Evolutionary conservation across 495 filamentous ascomycete genomes (phyloP), one percentile per base, ranked within the genome.

Genomic region (Neurospora tetraspora): DNA sequence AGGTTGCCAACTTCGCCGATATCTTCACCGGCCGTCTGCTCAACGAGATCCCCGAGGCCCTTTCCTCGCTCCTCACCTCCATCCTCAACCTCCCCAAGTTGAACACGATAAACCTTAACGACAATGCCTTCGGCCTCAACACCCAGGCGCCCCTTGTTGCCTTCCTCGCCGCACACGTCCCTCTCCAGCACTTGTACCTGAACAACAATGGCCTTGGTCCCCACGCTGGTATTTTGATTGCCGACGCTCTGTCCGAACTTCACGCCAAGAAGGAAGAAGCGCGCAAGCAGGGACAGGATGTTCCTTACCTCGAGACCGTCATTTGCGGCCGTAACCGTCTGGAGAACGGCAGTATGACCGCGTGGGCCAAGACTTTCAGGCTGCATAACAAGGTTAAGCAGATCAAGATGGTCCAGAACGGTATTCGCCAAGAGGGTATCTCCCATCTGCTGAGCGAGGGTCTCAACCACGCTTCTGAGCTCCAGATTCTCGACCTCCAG

Each of bases 161-260:
- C 47, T 99, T 98, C 84, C 89, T 98, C 68, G 90, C 91, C 36
- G 85, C 87, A 37, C 94, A 97, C 80, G 88, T 91, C 23, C 94
- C 96, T 10, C 90, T 99, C 16, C 92, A 92, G 78, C 93, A 97
- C 81, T 88, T 99, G 16, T 91, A 96, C 80, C 88, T 99, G 71
- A 97, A 97, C 85, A 99, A 99, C 85, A 99, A 99, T 81, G 96
- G 96, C n/a, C 88, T 99, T 11, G 96, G 96, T 18, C 96, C 96
- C 39, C 88, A 90, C 53, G 96, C 96, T 3, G 96, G 96, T 69
- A 90, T 90, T 68, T 83, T 94, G 71, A 89, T 99, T 74, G 96
- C 94, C 37, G 89, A 97, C 79, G 86, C 89, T 23, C 91, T 99
- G 72, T 93, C 94, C 7, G 87, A 87, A 77, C 86, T 90, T n/a